Evolutionary conservation across 208 protist genomes (phyloP).

Genomic region (Endotrypanum monterogeii): DNA sequence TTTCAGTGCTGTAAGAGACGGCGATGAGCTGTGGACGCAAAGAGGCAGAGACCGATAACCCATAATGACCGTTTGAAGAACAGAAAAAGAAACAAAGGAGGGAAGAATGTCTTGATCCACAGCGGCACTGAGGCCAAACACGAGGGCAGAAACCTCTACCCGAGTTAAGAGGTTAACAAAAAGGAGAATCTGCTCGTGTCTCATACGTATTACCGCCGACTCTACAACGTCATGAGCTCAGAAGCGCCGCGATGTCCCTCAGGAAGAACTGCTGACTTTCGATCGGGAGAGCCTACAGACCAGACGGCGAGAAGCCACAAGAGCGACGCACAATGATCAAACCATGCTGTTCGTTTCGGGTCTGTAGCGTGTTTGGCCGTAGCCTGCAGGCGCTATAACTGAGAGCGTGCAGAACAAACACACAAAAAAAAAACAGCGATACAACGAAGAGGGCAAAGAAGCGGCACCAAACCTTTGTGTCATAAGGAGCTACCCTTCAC

Average conservation of each 20-base stretch:
- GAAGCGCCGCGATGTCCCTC: not conserved
- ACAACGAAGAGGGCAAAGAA: not conserved
- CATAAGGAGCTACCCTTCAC: slow-evolving; percentile 1
- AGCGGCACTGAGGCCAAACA: not conserved
- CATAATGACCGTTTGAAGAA: too few species aligned
- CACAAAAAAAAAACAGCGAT: slow-evolving; percentile 1
- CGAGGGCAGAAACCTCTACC: not conserved
- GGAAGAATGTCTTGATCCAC: not conserved
- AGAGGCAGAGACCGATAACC: not conserved
- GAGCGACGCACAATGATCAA: too few species aligned
- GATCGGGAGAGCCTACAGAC: not conserved
- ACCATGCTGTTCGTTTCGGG: not conserved
- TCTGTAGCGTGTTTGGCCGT: not conserved
- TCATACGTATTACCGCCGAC: not conserved
- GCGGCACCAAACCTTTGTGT: not conserved
- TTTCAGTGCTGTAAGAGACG: not conserved
- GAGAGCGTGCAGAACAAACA: not conserved
- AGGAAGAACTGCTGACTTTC: not conserved
- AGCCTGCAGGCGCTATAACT: not conserved
- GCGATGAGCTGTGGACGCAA: not conserved
- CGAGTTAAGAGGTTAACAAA: too few species aligned
- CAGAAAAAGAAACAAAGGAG: not conserved
- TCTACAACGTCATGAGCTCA: not conserved
- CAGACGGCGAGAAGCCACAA: not conserved
- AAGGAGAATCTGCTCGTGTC: not conserved